Conservation (phyloP, 2,329 filamentous ascomycete species). For the Domatiomyces catenatus region DNA sequence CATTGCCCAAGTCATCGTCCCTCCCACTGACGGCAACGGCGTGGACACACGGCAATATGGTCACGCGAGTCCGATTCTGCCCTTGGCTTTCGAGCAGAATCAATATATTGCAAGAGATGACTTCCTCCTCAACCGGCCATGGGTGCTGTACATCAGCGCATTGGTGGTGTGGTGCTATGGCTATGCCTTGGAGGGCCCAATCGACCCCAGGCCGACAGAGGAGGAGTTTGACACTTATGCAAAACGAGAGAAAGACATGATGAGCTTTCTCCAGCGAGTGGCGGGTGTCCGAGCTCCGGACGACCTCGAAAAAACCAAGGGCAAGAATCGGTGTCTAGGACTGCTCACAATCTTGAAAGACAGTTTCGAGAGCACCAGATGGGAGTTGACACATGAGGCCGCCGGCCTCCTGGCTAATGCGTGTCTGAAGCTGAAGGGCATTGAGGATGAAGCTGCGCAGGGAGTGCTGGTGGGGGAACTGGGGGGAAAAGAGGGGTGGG, state of each 20-base stretch:
- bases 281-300: conserved; percentile 59
- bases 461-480: background rate
- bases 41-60: conserved; percentile 21
- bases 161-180: conserved; percentile 94
- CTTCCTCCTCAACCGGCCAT: conserved; percentile 75
- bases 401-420: conserved; percentile 67
- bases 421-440: conserved; percentile 42
- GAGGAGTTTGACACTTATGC: conserved; percentile 42
- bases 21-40: conserved; percentile 27
- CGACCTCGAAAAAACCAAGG: conserved; percentile 55
- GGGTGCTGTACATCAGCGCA: conserved; percentile 87
- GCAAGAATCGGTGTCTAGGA: conserved; percentile 70
- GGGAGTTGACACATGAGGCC: conserved; percentile 85
- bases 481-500: conserved; percentile 1
- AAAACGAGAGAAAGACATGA: conserved; percentile 63
- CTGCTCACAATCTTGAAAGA: conserved; percentile 68
- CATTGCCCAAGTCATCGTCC: conserved; percentile 65
- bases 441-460: conserved; percentile 6
- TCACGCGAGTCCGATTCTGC: conserved; percentile 17
- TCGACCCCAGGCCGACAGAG: conserved; percentile 32
- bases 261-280: conserved; percentile 56
- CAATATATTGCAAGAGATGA: conserved; percentile 76
- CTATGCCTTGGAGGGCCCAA: conserved; percentile 71
- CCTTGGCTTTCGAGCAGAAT: conserved; percentile 22
- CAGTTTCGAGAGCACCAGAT: conserved; percentile 67